Evolutionary conservation across 2,329 filamentous ascomycete species (phyloP), one percentile per base, ranked within the genome.

Genomic region (Colletotrichum incanum): DNA sequence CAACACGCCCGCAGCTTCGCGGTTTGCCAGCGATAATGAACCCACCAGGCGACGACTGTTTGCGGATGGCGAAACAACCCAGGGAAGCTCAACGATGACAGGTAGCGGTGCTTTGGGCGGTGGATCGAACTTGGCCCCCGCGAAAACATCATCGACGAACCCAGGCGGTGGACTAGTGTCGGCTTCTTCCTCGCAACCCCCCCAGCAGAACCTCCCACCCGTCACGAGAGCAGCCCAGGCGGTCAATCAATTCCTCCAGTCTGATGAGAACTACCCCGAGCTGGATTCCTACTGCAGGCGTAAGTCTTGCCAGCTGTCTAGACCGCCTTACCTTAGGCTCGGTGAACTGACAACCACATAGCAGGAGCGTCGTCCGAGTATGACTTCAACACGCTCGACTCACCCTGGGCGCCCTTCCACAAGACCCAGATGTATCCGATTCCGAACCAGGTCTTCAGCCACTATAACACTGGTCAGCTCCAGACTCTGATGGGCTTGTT

Each of bases 401-500:
- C 87, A 16, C 89, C 95, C 73, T 96, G 95, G 93, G 91, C 93
- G 52, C 96, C 96, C 0, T 99, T 98, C 80, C 93, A 98, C 80
- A 94, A 93, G 82, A 90, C 93, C 37, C 92, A 93, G 77, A 93
- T 93, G 82, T 96, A 98, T 83, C 92, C 93, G 76, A 96, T 99
- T 65, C 96, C 96, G 60, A 95, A 98, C 76, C 90, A 91, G 78
- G 93, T 99, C 64, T 96, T 98, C 79, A 93, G 97, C 77, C 95
- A 98, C 80, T 96, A 97, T 81, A 97, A 99, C 77, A 88, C 90
- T 63, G 93, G 94, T 70, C 92, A 97, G 79, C 91, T 98, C 31
- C 92, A 93, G 71, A 98, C 95, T n/a, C 90, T 91, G 78, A 97
- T 99, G 93, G 97, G 97, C 12, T 86, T 99, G 43, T 98, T 99